Conservation (phyloP, 1,139 yeast species). For the Pichia sp. region DNA sequence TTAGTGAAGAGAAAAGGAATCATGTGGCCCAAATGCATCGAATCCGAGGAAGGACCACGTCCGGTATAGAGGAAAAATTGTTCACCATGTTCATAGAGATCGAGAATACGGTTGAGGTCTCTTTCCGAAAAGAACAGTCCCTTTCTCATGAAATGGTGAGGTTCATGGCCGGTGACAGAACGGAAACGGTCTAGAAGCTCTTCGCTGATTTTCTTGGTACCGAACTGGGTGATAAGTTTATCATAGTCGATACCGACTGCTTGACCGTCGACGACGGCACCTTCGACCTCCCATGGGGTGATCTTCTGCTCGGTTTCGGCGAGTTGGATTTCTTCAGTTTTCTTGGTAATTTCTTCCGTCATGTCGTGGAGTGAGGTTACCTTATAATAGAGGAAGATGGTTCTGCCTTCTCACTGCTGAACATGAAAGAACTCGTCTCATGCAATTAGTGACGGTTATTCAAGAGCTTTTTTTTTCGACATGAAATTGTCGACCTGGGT, state of each 20-base stretch:
- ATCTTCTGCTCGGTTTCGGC: slow-evolving; percentile 53
- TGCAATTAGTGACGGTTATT: neutral
- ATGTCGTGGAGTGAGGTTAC: slow-evolving; percentile 9
- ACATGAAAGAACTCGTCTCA: no score
- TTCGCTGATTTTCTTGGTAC: slow-evolving; percentile 67
- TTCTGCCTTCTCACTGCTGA: no score
- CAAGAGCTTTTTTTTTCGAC: neutral
- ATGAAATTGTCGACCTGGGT: neutral
- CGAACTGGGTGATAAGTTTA: slow-evolving; percentile 79
- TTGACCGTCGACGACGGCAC: slow-evolving; percentile 93
- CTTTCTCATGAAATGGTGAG: slow-evolving; percentile 88
- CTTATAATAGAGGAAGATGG: neutral
- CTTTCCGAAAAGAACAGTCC: slow-evolving; percentile 94
- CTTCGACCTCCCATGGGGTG: slow-evolving; percentile 99
- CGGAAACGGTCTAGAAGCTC: slow-evolving; percentile 76
- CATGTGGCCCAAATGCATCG: slow-evolving; percentile 97
- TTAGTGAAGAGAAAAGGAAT: slow-evolving; percentile 92
- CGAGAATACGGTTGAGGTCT: slow-evolving; percentile 75
- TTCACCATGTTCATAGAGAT: slow-evolving; percentile 88
- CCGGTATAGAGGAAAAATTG: slow-evolving; percentile 97
- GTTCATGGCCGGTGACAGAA: slow-evolving; percentile 79
- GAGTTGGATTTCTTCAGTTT: slow-evolving; percentile 26
- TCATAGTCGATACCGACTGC: slow-evolving; percentile 88
- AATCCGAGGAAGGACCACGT: slow-evolving; percentile 93
- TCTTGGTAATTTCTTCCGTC: slow-evolving; percentile 28